Percentiles rank a stretch among this genome's conserved stretches.
These are phyloP conservation scores for Neopestalotiopsis sp. DNA, from an alignment of 2,329 filamentous ascomycete species.

Conservation along the genomic window DNA sequence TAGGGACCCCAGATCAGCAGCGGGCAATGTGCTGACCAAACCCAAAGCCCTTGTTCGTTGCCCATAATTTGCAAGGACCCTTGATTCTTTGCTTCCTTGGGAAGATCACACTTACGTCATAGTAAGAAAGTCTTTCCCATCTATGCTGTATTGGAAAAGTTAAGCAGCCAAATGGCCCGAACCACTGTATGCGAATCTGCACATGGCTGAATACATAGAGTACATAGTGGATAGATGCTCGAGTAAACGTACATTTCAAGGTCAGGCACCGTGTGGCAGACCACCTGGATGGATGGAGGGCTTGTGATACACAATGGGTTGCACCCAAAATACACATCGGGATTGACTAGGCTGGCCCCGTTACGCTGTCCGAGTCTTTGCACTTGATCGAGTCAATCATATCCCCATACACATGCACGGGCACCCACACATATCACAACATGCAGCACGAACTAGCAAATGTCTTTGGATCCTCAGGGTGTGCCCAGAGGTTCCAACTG, in stretches of 20 bases:
- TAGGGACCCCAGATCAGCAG: background rate
- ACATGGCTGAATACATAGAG: too few relatives aligned
- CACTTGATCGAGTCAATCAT: background rate
- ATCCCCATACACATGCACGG: background rate
- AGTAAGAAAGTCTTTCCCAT: background rate
- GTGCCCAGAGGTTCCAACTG: background rate
- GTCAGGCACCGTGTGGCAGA: background rate
- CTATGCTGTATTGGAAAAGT: too few relatives aligned
- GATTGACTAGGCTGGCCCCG: background rate
- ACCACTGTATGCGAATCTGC: too few relatives aligned
- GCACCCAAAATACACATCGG: background rate
- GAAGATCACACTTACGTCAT: background rate
- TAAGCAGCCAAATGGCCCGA: too few relatives aligned
- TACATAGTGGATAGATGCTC: background rate
- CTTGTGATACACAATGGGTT: constrained; percentile 1
- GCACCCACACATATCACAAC: background rate
- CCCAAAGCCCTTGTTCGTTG: background rate
- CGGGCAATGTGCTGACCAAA: constrained; percentile 11
- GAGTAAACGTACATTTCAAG: background rate
- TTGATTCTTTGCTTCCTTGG: background rate
- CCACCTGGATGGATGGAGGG: background rate
- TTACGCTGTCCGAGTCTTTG: background rate
- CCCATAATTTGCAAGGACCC: background rate
- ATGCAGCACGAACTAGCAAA: background rate
- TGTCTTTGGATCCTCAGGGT: background rate